Conservation (phyloP, 2,329 filamentous ascomycete genomes). For the Metarhizium robertsii region DNA sequence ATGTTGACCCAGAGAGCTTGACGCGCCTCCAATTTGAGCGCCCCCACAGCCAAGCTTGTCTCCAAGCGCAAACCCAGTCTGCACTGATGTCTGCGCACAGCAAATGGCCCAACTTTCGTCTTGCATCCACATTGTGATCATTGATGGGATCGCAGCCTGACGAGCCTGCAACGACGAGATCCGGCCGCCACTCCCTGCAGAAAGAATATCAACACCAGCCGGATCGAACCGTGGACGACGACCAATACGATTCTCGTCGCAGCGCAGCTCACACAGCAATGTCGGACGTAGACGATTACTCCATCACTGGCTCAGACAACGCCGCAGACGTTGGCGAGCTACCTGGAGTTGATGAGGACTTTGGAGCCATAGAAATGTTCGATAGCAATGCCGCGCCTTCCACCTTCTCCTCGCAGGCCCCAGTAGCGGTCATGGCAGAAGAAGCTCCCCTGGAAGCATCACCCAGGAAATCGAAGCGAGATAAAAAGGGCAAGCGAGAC, state of each 20-base stretch:
- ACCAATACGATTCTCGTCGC: not conserved
- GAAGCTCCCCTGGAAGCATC: slow-evolving; percentile 10
- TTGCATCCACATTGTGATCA: slow-evolving; percentile 21
- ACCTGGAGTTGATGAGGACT: slow-evolving; percentile 19
- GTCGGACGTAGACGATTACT: slow-evolving; percentile 14
- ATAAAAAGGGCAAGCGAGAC: slow-evolving; percentile 22
- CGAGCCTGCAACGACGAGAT: slow-evolving; percentile 10
- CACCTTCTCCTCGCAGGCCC: slow-evolving; percentile 22
- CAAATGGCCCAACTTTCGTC: slow-evolving; percentile 24
- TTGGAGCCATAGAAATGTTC: slow-evolving; percentile 28
- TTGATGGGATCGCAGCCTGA: slow-evolving; percentile 19
- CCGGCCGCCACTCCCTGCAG: not conserved
- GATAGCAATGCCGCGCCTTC: slow-evolving; percentile 24
- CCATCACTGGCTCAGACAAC: slow-evolving; percentile 15
- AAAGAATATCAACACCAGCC: not conserved
- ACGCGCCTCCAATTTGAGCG: slow-evolving; percentile 8
- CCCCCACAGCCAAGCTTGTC: slow-evolving; percentile 17
- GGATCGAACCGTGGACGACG: not conserved
- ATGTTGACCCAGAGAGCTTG: not conserved
- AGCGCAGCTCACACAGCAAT: slow-evolving; percentile 9
- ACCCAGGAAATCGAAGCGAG: slow-evolving; percentile 20
- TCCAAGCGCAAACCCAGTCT: slow-evolving; percentile 5
- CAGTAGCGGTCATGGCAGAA: slow-evolving; percentile 21
- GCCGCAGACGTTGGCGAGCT: slow-evolving; percentile 12
- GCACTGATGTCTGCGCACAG: slow-evolving; percentile 17